These are phyloP conservation scores for Trichosporon coremiiforme DNA, from an alignment of 1,284 basidiomycete genomes.

Conservation along the genomic window DNA sequence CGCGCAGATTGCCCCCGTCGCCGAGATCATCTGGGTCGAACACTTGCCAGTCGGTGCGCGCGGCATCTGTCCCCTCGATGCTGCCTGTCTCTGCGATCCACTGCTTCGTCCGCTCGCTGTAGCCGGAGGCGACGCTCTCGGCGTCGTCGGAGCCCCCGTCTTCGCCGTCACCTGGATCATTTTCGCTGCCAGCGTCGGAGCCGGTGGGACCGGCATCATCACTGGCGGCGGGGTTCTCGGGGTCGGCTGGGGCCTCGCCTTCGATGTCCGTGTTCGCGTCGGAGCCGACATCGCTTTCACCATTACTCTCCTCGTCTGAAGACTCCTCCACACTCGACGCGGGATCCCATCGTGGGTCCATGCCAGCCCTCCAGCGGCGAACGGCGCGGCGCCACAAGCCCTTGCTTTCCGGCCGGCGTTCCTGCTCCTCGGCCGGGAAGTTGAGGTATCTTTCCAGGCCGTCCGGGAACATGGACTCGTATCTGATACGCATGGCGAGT, in stretches of 20 bases:
- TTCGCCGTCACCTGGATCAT: not conserved
- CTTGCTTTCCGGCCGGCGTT: not conserved
- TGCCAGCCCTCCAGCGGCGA: not conserved
- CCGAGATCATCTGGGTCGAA: not conserved
- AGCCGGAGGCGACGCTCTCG: not conserved
- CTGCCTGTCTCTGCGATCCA: not conserved
- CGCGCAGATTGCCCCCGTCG: too few relatives aligned
- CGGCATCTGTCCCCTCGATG: not conserved
- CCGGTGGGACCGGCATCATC: too few relatives aligned
- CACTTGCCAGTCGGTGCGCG: not conserved
- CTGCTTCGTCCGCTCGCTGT: not conserved
- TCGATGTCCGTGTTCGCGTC: too few relatives aligned
- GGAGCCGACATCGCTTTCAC: not conserved
- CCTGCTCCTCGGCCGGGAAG: not conserved
- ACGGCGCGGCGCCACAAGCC: not conserved
- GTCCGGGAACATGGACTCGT: not conserved
- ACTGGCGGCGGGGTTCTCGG: too few relatives aligned
- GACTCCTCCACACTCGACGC: too few relatives aligned
- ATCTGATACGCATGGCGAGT: not conserved
- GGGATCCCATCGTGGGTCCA: not conserved
- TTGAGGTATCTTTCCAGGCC: not conserved
- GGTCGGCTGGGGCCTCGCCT: too few relatives aligned
- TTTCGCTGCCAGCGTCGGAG: too few relatives aligned
- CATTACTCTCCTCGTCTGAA: not conserved
- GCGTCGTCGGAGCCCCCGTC: not conserved